These are phyloP conservation scores for Lathyrus sativus DNA, from an alignment of 306 rosid species.

Conservation along the genomic window DNA sequence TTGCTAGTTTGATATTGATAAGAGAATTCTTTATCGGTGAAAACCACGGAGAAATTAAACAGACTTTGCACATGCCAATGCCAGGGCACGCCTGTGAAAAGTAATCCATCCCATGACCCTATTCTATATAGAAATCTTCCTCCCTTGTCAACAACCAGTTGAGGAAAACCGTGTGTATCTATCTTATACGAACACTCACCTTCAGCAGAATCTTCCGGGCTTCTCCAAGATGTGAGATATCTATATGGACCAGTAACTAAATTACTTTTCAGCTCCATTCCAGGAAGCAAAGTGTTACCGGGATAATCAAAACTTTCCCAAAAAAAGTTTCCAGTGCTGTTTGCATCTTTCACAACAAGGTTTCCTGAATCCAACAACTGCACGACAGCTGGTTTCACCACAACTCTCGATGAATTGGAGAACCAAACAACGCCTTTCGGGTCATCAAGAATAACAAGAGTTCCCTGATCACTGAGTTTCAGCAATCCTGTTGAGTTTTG, in stretches of 20 bases:
- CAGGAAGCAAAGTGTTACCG: constrained; percentile 4
- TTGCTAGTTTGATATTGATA: not conserved
- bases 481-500: not conserved
- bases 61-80: not conserved
- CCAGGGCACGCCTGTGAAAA: constrained; percentile 4
- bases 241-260: constrained; percentile 17
- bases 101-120: constrained; percentile 43
- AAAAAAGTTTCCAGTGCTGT: not conserved
- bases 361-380: not conserved
- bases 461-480: not conserved
- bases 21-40: constrained; percentile 29
- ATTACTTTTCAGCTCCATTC: constrained; percentile 26
- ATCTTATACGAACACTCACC: constrained; percentile 33
- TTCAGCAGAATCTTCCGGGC: constrained; percentile 11
- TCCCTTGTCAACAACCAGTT: not conserved
- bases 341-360: not conserved
- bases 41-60: not conserved
- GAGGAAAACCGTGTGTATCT: constrained; percentile 38
- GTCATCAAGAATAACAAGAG: not conserved
- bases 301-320: constrained; percentile 5
- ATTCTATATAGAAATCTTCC: not conserved
- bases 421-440: not conserved
- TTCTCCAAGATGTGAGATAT: constrained; percentile 33
- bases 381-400: not conserved
- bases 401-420: not conserved